Percentiles rank a stretch among this genome's conserved stretches.
Evolutionary conservation across 345 rosid genomes (phyloP).

Genomic region (Psidium friedrichsthalianum): DNA sequence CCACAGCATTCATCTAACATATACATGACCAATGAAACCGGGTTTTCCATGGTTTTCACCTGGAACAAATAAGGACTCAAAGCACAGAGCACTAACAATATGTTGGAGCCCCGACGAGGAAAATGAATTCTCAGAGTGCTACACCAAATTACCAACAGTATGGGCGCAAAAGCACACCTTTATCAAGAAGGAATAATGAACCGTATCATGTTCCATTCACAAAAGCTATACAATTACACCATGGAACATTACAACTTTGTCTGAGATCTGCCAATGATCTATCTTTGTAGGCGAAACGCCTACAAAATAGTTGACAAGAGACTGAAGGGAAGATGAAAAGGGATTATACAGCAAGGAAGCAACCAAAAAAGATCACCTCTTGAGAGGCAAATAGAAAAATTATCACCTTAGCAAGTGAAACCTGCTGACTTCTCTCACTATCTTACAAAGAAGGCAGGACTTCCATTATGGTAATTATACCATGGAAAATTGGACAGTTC

Average conservation of each 20-base stretch:
- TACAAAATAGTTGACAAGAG: background rate
- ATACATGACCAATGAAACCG: background rate
- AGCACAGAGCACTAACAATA: background rate
- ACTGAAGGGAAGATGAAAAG: background rate
- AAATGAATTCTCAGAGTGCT: background rate
- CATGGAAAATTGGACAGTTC: background rate
- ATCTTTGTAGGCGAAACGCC: background rate
- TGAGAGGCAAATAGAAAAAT: background rate
- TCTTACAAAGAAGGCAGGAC: slow-evolving; percentile 10
- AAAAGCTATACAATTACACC: background rate
- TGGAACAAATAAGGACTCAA: background rate
- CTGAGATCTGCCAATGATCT: background rate
- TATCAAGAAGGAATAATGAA: background rate
- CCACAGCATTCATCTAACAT: background rate
- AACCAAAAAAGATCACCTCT: background rate
- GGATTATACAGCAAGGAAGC: background rate
- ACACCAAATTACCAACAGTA: background rate
- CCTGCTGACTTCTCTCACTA: slow-evolving; percentile 4
- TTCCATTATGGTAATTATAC: background rate
- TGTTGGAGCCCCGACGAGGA: background rate
- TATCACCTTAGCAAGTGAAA: background rate
- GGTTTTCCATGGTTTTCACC: background rate
- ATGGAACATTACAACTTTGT: background rate
- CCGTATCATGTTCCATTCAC: background rate
- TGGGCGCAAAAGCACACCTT: background rate